Conservation (phyloP, 2,329 filamentous ascomycete genomes). For the Chaetomiaceae sp. region DNA sequence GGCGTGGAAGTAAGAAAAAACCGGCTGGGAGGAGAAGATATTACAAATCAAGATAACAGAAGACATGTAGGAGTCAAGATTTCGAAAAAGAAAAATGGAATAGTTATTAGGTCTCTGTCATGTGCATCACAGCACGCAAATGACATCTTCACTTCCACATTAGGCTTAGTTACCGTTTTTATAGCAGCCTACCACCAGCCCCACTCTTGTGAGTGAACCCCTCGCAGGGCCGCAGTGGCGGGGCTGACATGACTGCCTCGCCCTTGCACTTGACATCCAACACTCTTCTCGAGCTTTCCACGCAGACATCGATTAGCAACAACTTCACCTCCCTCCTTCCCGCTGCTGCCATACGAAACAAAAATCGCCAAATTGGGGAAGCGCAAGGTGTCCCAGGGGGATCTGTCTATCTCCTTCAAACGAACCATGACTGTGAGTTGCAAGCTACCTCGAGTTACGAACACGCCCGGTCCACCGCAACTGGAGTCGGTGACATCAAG, state of each 20-base stretch:
- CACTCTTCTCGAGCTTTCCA: slow-evolving; percentile 6
- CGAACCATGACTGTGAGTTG: slow-evolving; percentile 57
- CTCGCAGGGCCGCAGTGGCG: slow-evolving; percentile 17
- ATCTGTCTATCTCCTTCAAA: slow-evolving; percentile 53
- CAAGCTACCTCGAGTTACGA: no score
- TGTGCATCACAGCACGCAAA: no score
- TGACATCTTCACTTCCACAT: no score
- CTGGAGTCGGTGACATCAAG: no score
- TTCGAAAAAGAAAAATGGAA: no score
- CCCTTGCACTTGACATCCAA: slow-evolving; percentile 9
- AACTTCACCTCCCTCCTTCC: neutral
- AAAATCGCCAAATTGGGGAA: slow-evolving; percentile 56
- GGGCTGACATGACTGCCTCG: slow-evolving; percentile 14
- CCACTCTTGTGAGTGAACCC: slow-evolving; percentile 9
- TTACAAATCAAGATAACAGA: no score
- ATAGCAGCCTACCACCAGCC: slow-evolving; percentile 1
- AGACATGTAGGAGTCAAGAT: no score
- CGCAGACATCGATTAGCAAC: slow-evolving; percentile 2
- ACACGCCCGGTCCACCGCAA: no score
- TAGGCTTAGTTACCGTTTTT: neutral
- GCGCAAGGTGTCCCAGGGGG: slow-evolving; percentile 61
- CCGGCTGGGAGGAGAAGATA: no score
- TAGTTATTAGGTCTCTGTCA: no score
- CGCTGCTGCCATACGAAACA: neutral
- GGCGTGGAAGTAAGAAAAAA: no score